Evolutionary conservation across 2,329 filamentous ascomycete genomes (phyloP).

Genomic region (Neurospora crassa): DNA sequence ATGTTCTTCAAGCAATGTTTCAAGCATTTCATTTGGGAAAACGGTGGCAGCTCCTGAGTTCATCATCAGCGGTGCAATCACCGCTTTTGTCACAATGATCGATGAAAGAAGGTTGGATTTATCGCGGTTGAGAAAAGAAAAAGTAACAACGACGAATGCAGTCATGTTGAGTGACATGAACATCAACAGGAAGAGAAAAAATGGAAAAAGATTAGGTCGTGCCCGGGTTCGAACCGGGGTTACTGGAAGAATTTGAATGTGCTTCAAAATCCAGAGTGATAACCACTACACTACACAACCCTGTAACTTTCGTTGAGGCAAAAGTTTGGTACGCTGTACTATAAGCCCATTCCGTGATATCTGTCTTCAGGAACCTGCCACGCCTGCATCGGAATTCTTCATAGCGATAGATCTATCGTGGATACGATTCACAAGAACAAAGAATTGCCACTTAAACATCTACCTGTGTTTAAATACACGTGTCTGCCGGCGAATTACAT

Average conservation of each 20-base stretch:
- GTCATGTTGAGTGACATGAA: too few relatives aligned
- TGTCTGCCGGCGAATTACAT: neutral
- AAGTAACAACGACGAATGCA: neutral
- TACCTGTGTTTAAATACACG: neutral
- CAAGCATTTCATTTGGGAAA: too few relatives aligned
- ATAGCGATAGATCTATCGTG: neutral
- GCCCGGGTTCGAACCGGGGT: neutral
- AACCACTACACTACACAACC: slow-evolving; percentile 1
- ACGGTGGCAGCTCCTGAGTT: too few relatives aligned
- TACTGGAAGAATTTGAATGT: neutral
- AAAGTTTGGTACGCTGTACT: neutral
- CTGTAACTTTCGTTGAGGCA: neutral
- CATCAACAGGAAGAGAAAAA: neutral
- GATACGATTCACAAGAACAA: neutral
- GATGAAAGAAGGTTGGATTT: too few relatives aligned
- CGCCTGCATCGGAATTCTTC: neutral
- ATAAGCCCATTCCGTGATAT: neutral
- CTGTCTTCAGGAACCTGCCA: too few relatives aligned
- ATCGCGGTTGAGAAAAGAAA: neutral
- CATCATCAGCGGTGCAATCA: too few relatives aligned
- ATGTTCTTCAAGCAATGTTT: neutral
- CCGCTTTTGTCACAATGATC: too few relatives aligned
- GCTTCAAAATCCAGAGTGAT: neutral
- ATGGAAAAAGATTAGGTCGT: neutral
- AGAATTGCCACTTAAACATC: neutral